Base-by-base conservation (phyloP, 139 green algal genomes). In the Haematococcus lacustris region DNA sequence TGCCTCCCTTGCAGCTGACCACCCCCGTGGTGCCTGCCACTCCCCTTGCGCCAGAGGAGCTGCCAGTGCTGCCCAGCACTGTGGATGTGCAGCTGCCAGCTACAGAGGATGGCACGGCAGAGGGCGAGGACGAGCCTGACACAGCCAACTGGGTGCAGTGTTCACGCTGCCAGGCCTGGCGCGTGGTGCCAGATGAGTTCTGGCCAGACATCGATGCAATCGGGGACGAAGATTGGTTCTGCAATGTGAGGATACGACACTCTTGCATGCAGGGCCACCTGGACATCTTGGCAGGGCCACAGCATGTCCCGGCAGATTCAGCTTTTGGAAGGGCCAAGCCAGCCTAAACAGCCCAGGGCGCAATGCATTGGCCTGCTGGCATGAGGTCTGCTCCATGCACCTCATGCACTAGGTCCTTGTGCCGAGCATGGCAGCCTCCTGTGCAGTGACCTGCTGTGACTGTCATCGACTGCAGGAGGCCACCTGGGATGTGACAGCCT, bases 171-270 rank as follows among this genome's bases (percentile, higher is more conserved):
- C 38, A 76, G 50, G 28, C 33, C 25, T 80, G 75, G 75, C 69
- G 75, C 13, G 51, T 76, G 38, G 75, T 80, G 69, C 75, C 75
- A 21, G 75, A 80, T 57, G 75, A 80, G 51, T 80, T 76, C 63
- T 80, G 75, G 75, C 63, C 69, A 1, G 75, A 80, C 33, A 73
- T 80, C 35, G 69, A 80, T 62, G 75, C 69, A 33, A 70, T 57
- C 47, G 75, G 71, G 43, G 74, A 79, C 33, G 75, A 80, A 64
- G 69, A 76, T 63, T 80, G 75, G 75, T 69, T 30, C n/a, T 80
- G 75, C 75, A 73, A 76, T 68, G 75, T 80, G 75, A 63, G 53
- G 7, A 37, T 35, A 41, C 30, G 30, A 9, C 4, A 28, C 9
- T 26, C 28, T 65, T 13, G 21, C 5, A 13, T 67, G 32, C 60